Base-by-base conservation (phyloP, 2,329 filamentous ascomycete species). In the Fusarium sarcochroum region DNA sequence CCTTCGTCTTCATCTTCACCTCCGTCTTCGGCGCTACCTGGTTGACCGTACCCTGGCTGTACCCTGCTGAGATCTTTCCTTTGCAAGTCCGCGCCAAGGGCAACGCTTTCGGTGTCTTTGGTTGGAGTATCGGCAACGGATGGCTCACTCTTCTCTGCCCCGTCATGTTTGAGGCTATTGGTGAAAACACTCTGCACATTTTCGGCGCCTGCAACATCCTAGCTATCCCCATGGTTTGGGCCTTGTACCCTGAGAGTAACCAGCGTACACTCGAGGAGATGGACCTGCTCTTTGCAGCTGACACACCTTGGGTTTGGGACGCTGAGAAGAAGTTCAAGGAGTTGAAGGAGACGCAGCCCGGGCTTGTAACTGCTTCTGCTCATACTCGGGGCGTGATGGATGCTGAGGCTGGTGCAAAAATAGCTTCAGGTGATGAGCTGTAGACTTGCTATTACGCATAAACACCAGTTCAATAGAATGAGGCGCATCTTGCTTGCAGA, bases 241-340 rank as follows among this genome's bases (percentile, higher is more conserved):
- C 89, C 0, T 73, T 94, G 0, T 93, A 93, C 58, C 91, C 91
- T 0, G 91, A 93, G 75, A 91, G 88, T 5, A 92, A 90, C 73
- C 89, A 92, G 76, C 85, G 91, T 0, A 93, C 90, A 0, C 81
- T 93, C 0, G 91, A 93, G 73, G 91, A 93, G 73, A 93, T 93
- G 82, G 89, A 94, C 64, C 78, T 93, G 0, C 78, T 93, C 0
- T 93, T 94, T 70, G 89, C 90, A 0, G 85, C 88, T 2, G 82
- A 89, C n/a, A 89, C 84, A 1, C 87, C 87, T 6, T 93, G 89
- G 89, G 86, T 86, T 2, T 93, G 91, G 91, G 89, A 91, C 50
- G 90, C 89, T 0, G 90, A 92, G 78, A 84, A 81, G 72, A 89
- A 86, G 30, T 92, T 91, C 77, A 83, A 82, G 6, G 81, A 81